These are phyloP conservation scores for Rubus idaeus DNA, from an alignment of 306 rosid genomes.

Conservation along the genomic window DNA sequence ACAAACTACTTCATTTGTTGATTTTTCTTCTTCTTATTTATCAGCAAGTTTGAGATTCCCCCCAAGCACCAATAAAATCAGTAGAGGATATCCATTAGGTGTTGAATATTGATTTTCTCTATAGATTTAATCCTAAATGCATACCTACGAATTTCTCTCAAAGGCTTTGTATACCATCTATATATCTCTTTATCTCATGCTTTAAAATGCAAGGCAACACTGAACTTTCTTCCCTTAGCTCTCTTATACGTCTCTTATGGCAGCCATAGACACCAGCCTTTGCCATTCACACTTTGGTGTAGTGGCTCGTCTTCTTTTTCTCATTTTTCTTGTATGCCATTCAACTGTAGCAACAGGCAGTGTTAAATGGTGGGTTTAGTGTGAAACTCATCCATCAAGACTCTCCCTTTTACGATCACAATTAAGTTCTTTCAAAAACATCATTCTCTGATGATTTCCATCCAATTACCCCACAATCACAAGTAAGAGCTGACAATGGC, in stretches of 20 bases:
- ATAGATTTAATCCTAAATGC: background rate
- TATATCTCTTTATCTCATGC: background rate
- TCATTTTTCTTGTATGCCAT: conserved; percentile 21
- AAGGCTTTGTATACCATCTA: background rate
- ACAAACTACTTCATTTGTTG: background rate
- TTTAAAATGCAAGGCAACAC: background rate
- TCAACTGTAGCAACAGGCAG: conserved; percentile 24
- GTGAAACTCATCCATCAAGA: conserved; percentile 30
- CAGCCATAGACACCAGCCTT: background rate
- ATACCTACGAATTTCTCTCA: background rate
- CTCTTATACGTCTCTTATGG: background rate
- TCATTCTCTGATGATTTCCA: background rate
- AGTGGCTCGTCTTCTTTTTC: background rate
- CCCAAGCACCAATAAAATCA: background rate
- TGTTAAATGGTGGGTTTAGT: conserved; percentile 27
- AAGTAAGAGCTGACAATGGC: conserved; percentile 33
- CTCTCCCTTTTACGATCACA: conserved; percentile 23
- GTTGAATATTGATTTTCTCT: background rate
- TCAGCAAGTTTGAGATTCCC: background rate
- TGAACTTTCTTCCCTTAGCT: background rate
- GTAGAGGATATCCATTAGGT: background rate
- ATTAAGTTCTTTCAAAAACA: background rate
- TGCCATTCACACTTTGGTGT: background rate
- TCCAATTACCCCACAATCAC: background rate
- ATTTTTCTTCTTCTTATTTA: too few relatives aligned